A percentile compares a stretch with the other conserved stretches of the same genome.
Conservation (phyloP, 169 alveolate species). For the Cryptosporidium tyzzeri region DNA sequence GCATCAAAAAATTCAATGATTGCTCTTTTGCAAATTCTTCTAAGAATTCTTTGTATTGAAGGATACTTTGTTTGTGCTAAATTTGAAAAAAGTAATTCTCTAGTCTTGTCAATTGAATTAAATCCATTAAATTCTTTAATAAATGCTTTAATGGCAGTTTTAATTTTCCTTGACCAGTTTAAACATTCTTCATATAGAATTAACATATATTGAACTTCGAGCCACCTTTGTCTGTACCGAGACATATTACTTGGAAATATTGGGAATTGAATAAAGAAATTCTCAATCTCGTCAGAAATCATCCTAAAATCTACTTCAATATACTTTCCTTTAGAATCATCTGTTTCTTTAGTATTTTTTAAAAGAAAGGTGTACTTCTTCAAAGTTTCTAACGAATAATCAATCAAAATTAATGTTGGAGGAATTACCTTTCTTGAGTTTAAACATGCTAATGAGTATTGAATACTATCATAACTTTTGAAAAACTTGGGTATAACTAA, state of each 20-base stretch:
- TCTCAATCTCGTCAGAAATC: conserved; percentile 22
- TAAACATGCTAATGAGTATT: background rate
- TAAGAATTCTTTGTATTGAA: conserved; percentile 34
- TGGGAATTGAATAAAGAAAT: conserved; percentile 18
- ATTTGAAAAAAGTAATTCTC: background rate
- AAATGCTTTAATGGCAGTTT: background rate
- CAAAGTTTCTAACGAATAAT: conserved; percentile 18
- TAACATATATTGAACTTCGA: conserved; percentile 37
- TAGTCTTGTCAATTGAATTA: background rate
- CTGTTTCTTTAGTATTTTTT: background rate
- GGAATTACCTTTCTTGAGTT: background rate
- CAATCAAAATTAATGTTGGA: conserved; percentile 62
- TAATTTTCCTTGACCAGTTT: conserved; percentile 49
- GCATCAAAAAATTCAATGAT: conserved; percentile 71
- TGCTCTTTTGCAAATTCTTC: conserved; percentile 63
- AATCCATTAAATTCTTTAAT: background rate
- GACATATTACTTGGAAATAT: conserved; percentile 27
- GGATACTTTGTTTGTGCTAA: conserved; percentile 24
- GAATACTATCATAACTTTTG: background rate
- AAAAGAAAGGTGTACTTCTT: conserved; percentile 25
- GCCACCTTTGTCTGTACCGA: conserved; percentile 33
- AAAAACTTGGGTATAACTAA: conserved; percentile 42
- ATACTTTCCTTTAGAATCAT: background rate
- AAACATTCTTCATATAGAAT: conserved; percentile 40
- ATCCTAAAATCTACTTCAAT: background rate